Percentiles rank a stretch among this genome's conserved stretches.
These are phyloP conservation scores for Camelina laxa DNA, from an alignment of 345 rosid species.

Conservation along the genomic window DNA sequence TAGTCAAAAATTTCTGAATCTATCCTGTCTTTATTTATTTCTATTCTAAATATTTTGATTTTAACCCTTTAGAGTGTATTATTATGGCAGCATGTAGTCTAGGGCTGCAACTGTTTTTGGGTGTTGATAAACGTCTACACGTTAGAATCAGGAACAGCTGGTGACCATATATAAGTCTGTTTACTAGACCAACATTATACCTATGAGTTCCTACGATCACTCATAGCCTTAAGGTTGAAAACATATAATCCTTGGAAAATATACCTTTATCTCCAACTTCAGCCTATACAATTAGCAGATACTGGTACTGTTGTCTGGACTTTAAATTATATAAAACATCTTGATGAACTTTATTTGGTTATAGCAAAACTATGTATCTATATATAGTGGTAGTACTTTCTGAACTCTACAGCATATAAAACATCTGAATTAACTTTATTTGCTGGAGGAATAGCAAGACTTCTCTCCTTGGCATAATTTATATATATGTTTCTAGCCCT, in stretches of 20 bases:
- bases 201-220: background rate
- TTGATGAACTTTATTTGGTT: conserved; percentile 4
- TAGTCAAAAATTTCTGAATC: conserved; percentile 4
- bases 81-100: background rate
- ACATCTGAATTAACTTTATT: conserved; percentile 6
- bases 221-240: background rate
- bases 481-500: background rate
- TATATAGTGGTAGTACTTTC: background rate
- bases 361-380: background rate
- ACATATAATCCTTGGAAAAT: background rate
- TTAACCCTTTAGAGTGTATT: background rate
- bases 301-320: background rate
- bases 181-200: conserved; percentile 15
- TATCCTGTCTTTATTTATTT: conserved; percentile 2
- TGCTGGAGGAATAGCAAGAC: conserved; percentile 1
- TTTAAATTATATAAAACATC: background rate
- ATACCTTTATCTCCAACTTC: conserved; percentile 1
- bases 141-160: background rate
- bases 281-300: background rate
- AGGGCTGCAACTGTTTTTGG: background rate
- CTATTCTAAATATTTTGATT: background rate
- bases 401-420: background rate
- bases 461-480: background rate
- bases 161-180: background rate
- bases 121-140: background rate